Evolutionary conservation across 2,329 filamentous ascomycete species (phyloP), one percentile per base, ranked within the genome.

Genomic region (Ilyonectria destructans): DNA sequence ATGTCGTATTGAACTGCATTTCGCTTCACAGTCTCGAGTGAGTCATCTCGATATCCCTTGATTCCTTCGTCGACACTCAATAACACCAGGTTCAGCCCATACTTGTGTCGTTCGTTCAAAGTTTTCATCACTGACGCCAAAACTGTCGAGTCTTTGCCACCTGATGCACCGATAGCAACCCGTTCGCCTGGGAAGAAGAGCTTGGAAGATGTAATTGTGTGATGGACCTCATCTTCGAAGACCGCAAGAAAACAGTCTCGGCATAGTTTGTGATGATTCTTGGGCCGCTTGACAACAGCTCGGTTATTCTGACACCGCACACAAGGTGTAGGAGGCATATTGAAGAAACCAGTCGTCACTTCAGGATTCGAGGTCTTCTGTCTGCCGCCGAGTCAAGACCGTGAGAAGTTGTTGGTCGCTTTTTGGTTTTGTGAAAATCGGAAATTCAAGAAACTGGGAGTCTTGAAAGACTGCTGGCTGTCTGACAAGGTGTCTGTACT

Each of bases 21-120:
- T 67, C 96, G 88, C 86, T 98, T 98, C 52, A 99, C 96, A 0
- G 96, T 98, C 82, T 98, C 95, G 19, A 99, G 85, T 56, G 93
- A 97, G 82, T 99, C 96, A 79, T 99, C 97, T 68, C 97, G 89
- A 78, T 99, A 99, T 7, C 96, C 96, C 76, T 93, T 96, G 84
- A 99, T 99, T 7, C 96, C 96, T 82, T 99, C 97, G 74, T 99
- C 96, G 75, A 99, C 96, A 69, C 93, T 97, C 48, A 99, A 87
- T 0, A 99, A 86, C 0, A 97, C 89, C 3, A 99, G 87, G 49
- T 98, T 90, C 6, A 99, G 85, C 1, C 92, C 93, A 80, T 98
- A 98, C 72, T 91, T 86, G 79, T 98, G 90, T 52, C 95, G 90
- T 79, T 97, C 94, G 75, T 99, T 98, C 3, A 99, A 85, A 0